Percentiles rank a stretch among this genome's conserved stretches.
Conservation (phyloP, 176 grass and related monocot genomes). For the Triticum dicoccoides region DNA sequence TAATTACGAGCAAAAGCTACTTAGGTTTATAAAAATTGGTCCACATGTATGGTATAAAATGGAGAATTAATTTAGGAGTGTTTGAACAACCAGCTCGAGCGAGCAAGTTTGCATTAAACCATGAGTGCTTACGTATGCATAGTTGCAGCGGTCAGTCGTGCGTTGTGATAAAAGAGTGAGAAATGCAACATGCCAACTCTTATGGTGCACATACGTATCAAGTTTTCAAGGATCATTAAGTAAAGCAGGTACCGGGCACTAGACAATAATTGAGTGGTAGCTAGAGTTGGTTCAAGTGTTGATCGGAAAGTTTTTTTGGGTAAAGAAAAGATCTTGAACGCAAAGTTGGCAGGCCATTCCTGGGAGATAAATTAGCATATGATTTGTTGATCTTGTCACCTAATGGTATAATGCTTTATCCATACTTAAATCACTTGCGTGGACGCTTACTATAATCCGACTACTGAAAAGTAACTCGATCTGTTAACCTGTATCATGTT, state of each 20-base stretch:
- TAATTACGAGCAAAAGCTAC: neutral
- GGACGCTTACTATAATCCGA: conserved; percentile 23
- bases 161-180: no score
- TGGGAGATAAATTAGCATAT: conserved; percentile 20
- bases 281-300: conserved; percentile 38
- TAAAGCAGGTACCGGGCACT: neutral
- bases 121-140: neutral
- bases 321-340: neutral
- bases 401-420: conserved; percentile 4
- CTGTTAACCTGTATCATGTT: conserved; percentile 19
- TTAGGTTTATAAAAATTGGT: no score
- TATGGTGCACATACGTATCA: neutral
- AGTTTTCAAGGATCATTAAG: no score
- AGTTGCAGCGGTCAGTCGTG: no score
- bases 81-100: neutral
- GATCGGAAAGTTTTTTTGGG: conserved; percentile 12
- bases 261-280: conserved; percentile 15
- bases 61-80: neutral
- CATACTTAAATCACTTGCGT: conserved; percentile 12
- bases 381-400: conserved; percentile 29
- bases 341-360: conserved; percentile 32
- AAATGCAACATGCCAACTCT: neutral
- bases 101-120: no score
- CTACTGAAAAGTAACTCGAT: conserved; percentile 17
- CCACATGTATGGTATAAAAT: neutral